Evolutionary conservation across 305 asterid species (phyloP).

Genomic region (Fraxinus platypoda): DNA sequence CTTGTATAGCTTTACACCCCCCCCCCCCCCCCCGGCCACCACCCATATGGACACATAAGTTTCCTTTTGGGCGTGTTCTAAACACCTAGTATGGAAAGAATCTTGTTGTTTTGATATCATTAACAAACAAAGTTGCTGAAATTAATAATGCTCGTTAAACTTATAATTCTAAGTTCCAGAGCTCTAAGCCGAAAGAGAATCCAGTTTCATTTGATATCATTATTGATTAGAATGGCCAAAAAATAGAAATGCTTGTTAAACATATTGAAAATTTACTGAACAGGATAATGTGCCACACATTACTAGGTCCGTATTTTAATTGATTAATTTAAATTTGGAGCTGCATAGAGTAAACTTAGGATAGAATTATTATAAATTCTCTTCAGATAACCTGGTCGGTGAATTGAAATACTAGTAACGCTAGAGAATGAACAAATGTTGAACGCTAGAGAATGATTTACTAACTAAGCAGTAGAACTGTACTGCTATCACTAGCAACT

Average conservation of each 20-base stretch:
- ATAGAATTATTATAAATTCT: not conserved
- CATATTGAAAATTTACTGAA: not conserved
- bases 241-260: not conserved
- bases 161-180: not conserved
- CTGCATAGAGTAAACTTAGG: not conserved
- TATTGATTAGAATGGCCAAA: not conserved
- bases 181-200: not conserved
- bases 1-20: not conserved
- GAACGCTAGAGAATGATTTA: not conserved
- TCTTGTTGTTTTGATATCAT: not conserved
- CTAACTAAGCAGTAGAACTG: not conserved
- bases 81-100: not conserved
- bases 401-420: not conserved
- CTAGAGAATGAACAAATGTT: not conserved
- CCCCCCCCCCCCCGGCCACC: not conserved
- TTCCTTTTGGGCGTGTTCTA: not conserved
- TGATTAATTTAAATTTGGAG: not conserved
- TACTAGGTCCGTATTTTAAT: not conserved
- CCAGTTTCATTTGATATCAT: not conserved
- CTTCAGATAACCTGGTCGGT: not conserved
- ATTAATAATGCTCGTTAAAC: not conserved
- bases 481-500: not conserved
- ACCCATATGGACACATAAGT: not conserved
- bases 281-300: not conserved
- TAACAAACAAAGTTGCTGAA: not conserved